phyloP scores from a whole-genome alignment of 2,329 filamentous ascomycete species.

The Byssothecium circinans region DNA sequence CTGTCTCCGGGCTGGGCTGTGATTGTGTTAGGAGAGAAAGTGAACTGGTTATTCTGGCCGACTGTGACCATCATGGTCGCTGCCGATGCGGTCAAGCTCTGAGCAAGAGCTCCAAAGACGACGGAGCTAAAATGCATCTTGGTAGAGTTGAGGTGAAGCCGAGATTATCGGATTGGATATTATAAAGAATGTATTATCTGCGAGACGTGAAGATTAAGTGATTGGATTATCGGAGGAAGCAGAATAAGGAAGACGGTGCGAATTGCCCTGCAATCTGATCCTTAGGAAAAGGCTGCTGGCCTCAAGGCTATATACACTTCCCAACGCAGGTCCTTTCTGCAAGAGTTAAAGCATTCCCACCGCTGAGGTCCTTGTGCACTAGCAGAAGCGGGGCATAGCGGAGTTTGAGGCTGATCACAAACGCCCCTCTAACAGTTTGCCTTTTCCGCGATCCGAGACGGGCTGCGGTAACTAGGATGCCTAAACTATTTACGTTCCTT shows the following conservation, averaged over 20 bases:
- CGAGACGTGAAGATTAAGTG: slow-evolving; percentile 3
- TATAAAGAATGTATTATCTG: slow-evolving; percentile 1
- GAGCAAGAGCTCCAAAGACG: slow-evolving; percentile 22
- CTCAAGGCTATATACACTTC: slow-evolving; percentile 12
- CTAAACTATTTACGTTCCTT: not conserved
- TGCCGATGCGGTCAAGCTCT: slow-evolving; percentile 27
- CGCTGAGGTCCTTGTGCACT: not conserved
- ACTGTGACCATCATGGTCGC: slow-evolving; percentile 35
- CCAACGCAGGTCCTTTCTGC: not conserved
- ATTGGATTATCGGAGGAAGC: not conserved
- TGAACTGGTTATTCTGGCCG: slow-evolving; percentile 35
- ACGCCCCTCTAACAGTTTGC: slow-evolving; percentile 2
- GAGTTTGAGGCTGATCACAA: slow-evolving; percentile 12
- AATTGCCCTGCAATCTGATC: slow-evolving; percentile 20
- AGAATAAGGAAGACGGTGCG: slow-evolving; percentile 10
- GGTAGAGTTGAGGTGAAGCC: slow-evolving; percentile 1
- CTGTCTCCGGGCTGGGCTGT: slow-evolving; percentile 31
- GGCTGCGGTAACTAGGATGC: not conserved
- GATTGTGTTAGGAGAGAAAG: slow-evolving; percentile 29
- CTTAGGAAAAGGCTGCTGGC: slow-evolving; percentile 6
- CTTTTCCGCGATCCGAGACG: not conserved
- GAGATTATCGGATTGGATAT: slow-evolving; percentile 6
- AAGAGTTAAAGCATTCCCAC: not conserved
- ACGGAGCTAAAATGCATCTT: slow-evolving; percentile 30
- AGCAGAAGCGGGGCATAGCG: slow-evolving; percentile 5